These are phyloP conservation scores for Orbilia quercus DNA, from an alignment of 2,329 filamentous ascomycete genomes.

Conservation along the genomic window DNA sequence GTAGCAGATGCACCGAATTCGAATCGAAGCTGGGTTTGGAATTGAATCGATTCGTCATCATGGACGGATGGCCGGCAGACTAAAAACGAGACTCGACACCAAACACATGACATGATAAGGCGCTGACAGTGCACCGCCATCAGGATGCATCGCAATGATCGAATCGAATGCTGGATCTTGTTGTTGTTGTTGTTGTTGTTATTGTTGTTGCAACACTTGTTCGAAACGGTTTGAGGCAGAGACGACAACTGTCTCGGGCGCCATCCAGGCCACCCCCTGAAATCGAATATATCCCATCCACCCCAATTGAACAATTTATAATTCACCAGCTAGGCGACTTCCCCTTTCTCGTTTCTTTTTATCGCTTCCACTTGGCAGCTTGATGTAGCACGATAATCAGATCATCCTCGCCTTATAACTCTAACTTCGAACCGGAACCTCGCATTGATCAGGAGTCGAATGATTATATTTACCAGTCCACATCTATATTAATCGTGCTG, in stretches of 20 bases:
- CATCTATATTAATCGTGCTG: not conserved
- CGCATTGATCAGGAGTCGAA: too few species aligned
- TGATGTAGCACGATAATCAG: constrained; percentile 3
- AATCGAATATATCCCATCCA: too few species aligned
- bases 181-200: too few species aligned
- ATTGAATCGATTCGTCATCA: not conserved
- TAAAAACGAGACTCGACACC: too few species aligned
- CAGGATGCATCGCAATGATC: too few species aligned
- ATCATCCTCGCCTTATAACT: not conserved
- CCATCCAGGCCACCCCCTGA: constrained; percentile 30
- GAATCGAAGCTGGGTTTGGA: too few species aligned
- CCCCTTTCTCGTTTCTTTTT: too few species aligned
- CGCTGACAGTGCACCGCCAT: constrained; percentile 23
- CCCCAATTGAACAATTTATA: too few species aligned
- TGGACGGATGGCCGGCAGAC: too few species aligned
- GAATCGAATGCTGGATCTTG: too few species aligned
- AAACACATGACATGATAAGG: constrained; percentile 34
- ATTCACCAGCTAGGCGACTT: too few species aligned
- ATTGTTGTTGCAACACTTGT: constrained; percentile 26
- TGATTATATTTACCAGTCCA: not conserved
- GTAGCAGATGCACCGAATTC: constrained; percentile 5
- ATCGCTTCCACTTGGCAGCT: not conserved
- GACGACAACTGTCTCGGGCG: constrained; percentile 38
- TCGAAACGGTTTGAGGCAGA: constrained; percentile 52
- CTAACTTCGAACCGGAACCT: not conserved